phyloP scores from a whole-genome alignment of 2,329 filamentous ascomycete genomes.

The Penicillium digitatum region DNA sequence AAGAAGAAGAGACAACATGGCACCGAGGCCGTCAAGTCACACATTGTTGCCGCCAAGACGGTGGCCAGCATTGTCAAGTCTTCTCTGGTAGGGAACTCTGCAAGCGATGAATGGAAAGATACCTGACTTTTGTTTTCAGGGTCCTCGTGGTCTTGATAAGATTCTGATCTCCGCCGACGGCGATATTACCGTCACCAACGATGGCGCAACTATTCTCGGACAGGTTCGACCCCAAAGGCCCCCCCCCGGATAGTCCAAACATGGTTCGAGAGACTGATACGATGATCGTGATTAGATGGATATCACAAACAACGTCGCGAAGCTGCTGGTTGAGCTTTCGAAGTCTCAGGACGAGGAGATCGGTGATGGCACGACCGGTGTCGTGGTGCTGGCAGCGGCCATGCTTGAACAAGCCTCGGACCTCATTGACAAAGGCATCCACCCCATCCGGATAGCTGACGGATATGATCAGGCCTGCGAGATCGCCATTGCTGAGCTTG shows the following conservation, averaged over 20 bases:
- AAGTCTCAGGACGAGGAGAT: constrained; percentile 99
- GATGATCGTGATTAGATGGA: constrained; percentile 68
- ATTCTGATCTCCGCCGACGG: constrained; percentile 98
- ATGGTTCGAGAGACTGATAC: constrained; percentile 13
- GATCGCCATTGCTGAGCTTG: constrained; percentile 86
- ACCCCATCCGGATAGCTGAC: constrained; percentile 97
- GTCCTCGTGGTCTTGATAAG: constrained; percentile 94
- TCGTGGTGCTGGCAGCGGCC: constrained; percentile 91
- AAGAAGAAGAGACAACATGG: constrained; percentile 97
- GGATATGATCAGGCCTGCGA: constrained; percentile 98
- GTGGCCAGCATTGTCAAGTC: constrained; percentile 97
- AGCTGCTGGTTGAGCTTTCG: constrained; percentile 91
- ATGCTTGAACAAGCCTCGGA: constrained; percentile 95
- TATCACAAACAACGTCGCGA: constrained; percentile 96
- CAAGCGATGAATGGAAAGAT: neutral
- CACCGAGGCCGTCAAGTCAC: constrained; percentile 95
- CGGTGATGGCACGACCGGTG: constrained; percentile 94
- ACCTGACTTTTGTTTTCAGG: constrained; percentile 44
- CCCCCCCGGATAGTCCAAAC: neutral
- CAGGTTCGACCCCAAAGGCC: constrained; percentile 47
- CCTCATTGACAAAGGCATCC: constrained; percentile 98
- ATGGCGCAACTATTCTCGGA: constrained; percentile 93
- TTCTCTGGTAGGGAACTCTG: constrained; percentile 61
- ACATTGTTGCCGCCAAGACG: constrained; percentile 93
- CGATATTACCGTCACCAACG: constrained; percentile 98